These are phyloP conservation scores for Cladophialophora exuberans DNA, from an alignment of 2,329 filamentous ascomycete species.

Conservation along the genomic window DNA sequence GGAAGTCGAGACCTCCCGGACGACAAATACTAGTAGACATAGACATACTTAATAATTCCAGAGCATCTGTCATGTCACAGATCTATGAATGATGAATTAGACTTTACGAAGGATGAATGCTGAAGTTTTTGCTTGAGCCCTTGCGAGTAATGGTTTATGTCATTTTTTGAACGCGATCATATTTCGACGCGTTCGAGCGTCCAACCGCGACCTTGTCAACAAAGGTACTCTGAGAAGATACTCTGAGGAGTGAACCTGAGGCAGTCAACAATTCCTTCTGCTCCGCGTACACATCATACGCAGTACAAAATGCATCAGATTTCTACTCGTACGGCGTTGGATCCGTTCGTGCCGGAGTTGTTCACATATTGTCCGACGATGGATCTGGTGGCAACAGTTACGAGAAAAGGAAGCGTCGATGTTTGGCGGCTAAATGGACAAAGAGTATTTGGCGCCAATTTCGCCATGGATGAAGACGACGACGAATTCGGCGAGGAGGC, in stretches of 20 bases:
- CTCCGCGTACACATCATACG: too few species aligned
- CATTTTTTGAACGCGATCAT: too few species aligned
- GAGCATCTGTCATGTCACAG: conserved; percentile 7
- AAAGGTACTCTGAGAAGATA: too few species aligned
- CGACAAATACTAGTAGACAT: conserved; percentile 15
- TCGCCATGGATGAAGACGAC: conserved; percentile 27
- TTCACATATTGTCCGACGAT: conserved; percentile 78
- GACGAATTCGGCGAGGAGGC: too few species aligned
- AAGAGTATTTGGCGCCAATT: conserved; percentile 59
- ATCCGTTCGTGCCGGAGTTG: conserved; percentile 57
- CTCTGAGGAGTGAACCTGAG: too few species aligned
- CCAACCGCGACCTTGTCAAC: too few species aligned
- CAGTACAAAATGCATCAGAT: conserved; percentile 39
- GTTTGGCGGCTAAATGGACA: conserved; percentile 82
- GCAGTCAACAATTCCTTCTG: too few species aligned
- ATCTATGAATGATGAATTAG: conserved; percentile 13
- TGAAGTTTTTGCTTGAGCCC: too few species aligned
- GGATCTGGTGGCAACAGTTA: conserved; percentile 72
- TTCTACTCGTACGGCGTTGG: conserved; percentile 46
- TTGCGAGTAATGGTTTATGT: too few species aligned
- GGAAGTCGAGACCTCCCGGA: not conserved
- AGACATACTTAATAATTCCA: conserved; percentile 15
- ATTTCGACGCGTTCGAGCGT: not conserved
- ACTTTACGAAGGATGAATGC: not conserved
- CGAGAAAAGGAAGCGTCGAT: conserved; percentile 53